Base-by-base conservation (phyloP, 176 grass and related monocot genomes). In the Aechmea fasciata region DNA sequence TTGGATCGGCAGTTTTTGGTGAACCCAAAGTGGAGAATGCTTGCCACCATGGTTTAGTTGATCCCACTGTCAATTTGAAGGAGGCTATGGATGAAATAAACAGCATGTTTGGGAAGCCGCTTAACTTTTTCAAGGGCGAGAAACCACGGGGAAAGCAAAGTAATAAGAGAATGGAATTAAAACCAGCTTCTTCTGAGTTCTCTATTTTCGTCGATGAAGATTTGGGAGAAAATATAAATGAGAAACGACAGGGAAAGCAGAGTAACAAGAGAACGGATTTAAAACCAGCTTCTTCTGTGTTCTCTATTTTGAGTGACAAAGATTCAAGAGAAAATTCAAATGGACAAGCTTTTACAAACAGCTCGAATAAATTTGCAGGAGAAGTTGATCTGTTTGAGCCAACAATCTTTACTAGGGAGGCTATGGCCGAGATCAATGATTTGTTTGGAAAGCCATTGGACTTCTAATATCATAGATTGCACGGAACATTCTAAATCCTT, bases 11-110 rank as follows among this genome's bases (percentile, higher is more conserved):
- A 66, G 79, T 86, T 70, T 64, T 85, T 73, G 88, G 70, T 51
- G 88, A 96, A 82, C 28, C 83, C 72, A 88, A 88, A 83, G 69
- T 88, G 51, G 85, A 96, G 82, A 91, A 91, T 82, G 88, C 88
- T 75, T 96, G 91, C 78, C 91, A 96, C 72, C 80, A 91, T 86
- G 88, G 88, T 25, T 77, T 96, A 71, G 71, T 96, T 8, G 91
- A 96, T 69, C 85, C 91, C 75, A 96, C 85, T 64, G 47, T 96
- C 51, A 96, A 96, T 62, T 71, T 96, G 79, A 84, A 88, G 77
- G 92, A 96, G 74, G 85, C 88, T 41, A 96, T 91, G 92, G 64
- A 91, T 82, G 92, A 91, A 14, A 91, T 96, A 82, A 96, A 96
- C 66, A 79, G 23, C 75, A 91, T 91, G 92, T 96, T 96, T 88